Base-by-base conservation (phyloP, 2,329 filamentous ascomycete species). In the Fusarium secorum region DNA sequence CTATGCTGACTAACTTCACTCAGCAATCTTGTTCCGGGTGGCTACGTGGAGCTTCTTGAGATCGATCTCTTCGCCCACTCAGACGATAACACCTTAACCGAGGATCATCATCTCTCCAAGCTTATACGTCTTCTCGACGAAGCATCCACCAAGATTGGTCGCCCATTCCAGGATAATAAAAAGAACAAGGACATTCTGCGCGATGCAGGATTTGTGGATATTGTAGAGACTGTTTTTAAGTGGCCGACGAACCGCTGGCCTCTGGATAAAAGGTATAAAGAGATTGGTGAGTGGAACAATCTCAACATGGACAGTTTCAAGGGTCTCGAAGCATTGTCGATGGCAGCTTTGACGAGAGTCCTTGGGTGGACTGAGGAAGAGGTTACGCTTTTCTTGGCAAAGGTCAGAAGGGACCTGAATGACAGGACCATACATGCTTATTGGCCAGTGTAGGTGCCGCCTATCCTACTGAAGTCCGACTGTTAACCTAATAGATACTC, bases 231-330 rank as follows among this genome's bases (percentile, higher is more conserved):
- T 2, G 53, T 59, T 0, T 73, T 73, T 2, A 75, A 75, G 32
- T 75, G 72, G 70, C 72, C 72, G 1, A 72, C 52, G 7, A 72
- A 73, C 14, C 15, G 60, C 2, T 75, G 68, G 65, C 65, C 72
- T 0, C 28, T 41, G 0, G 68, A 75, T 20, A 63, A 62, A 26
- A 66, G 68, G 33, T 52, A 66, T 17, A 75, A 75, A 11, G 60
- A 70, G n/a, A 48, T 74, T 28, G 70, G 73, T 0, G 44, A 63
- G 11, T 75, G 70, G 68, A 56, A 66, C 2, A 65, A 66, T 5
- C 26, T 41, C 3, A 75, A 70, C 6, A 64, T 74, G 55, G 51
- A 63, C 11, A 51, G 38, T 7, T 71, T 60, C 18, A 57, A 71
- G 8, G 74, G 68, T 0, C 51, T 71, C 3, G 64, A 75, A 11